Evolutionary conservation across 139 green algal species (phyloP), one percentile per base, ranked within the genome.

Genomic region (Chlorokybus atmophyticus): DNA sequence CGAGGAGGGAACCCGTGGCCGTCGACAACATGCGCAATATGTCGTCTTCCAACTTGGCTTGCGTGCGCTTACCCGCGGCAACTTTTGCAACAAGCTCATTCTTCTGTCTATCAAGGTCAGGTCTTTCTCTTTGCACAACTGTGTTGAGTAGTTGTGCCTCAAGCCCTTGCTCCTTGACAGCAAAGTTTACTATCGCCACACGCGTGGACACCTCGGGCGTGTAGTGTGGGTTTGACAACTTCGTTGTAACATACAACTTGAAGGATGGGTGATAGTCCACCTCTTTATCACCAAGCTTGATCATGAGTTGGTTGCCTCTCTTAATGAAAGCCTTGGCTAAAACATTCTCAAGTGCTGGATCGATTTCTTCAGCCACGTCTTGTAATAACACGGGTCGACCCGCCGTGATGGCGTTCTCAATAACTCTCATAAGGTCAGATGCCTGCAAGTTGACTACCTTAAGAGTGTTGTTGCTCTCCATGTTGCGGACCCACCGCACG

Each of bases 221-320:
- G 77, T 90, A 93, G 58, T 87, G 82, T 21, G 85, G 85, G 71
- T 87, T 91, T 59, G 66, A 42, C 21, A 93, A 69, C 79, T 93
- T 93, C 48, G 83, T 88, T 40, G 82, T 88, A 31, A 93, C 73
- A 68, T 91, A 93, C 28, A 93, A 75, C 62, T 74, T 79, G 71
- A 90, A 93, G 56, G 85, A 72, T 17, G 67, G 62, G 59, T 83
- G 84, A 75, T 82, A 86, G 70, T 93, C 85, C 5, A 86, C 50
- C 64, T 90, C 82, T 63, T 85, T 87, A 66, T 93, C 85, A 1
- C 85, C 85, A 10, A 93, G 72, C 66, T 87, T 87, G 61, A 91
- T 83, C 2, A 87, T 62, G 29, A 71, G 48, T 26, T 71, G 60
- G 66, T 83, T 87, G 54, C 83, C 83, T 10, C 75, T 78, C 67